phyloP scores from a whole-genome alignment of 805 yeast genomes.

The Lipomyces kockii region DNA sequence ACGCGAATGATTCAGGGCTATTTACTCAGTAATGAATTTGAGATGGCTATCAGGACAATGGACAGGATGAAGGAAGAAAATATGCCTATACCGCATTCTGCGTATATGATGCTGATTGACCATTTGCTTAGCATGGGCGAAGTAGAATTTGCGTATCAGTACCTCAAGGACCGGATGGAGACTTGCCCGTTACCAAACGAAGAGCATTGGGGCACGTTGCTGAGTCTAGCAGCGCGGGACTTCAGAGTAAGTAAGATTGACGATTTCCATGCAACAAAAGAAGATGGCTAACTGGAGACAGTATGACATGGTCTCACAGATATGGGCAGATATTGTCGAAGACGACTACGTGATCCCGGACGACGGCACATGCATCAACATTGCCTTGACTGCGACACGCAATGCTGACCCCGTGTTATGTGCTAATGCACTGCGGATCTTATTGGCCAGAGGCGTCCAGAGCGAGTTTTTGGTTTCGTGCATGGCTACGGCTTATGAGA shows the following conservation, averaged over 20 bases:
- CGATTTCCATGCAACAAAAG: neutral
- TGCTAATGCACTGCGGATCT: neutral
- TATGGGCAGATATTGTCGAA: conserved; percentile 1
- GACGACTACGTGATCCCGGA: neutral
- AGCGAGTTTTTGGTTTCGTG: neutral
- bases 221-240: conserved; percentile 4
- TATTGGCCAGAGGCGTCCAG: neutral
- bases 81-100: neutral
- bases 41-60: conserved; percentile 1
- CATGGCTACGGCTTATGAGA: neutral
- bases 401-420: neutral
- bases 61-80: neutral
- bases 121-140: neutral
- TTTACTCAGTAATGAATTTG: neutral
- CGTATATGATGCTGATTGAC: neutral
- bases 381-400: neutral
- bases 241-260: neutral
- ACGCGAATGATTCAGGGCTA: neutral
- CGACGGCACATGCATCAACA: conserved; percentile 7
- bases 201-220: neutral
- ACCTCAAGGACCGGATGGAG: neutral
- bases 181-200: neutral
- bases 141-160: neutral
- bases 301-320: conserved; percentile 3
- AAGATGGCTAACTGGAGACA: neutral